Evolutionary conservation across 2,329 filamentous ascomycete species (phyloP), one percentile per base, ranked within the genome.

Genomic region (Calonectria ilicicola): DNA sequence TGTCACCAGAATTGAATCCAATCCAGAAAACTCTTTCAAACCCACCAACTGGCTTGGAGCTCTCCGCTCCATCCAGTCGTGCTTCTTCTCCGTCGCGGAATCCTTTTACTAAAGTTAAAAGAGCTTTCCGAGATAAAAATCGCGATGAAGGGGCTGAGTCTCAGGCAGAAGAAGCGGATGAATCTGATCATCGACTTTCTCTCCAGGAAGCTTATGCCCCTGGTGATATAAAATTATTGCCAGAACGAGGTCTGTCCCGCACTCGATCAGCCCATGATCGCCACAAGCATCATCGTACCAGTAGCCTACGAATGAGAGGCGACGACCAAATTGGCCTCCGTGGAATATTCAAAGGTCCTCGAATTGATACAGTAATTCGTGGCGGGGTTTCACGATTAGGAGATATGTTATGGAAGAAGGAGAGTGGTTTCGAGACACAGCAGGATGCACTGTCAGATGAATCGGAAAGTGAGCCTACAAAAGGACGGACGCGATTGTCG

Each of bases 331-430:
- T 80, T 49, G 81, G 83, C 17, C 63, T 84, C 19, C 91, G 92
- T 49, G 91, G 93, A 8, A 92, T 98, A 60, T 93, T 98, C 84
- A 96, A 95, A 84, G 93, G 92, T 3, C 90, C 91, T 63, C 89
- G 93, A 68, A 91, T 96, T 74, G 94, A 95, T 73, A 93, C 91
- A 35, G 89, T 95, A 35, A 90, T 97, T 53, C 88, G 89, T 29
- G 90, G 86, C 8, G 84, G 90, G 27, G 88, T 91, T 7, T 90
- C 88, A 29, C 90, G 88, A 76, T 82, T 91, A 17, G 87, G 89
- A 35, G 90, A 91, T 64, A 84, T 91, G 65, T 76, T 91, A 26
- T 91, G 90, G 89, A 88, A 86, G 75, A 90, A 87, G 72, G 89
- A 91, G 12, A 81, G 75, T 5, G 73, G 77, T 3, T 77, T 77